Conservation (phyloP, 768 basidiomycete genomes). For the Mycena galopus region DNA sequence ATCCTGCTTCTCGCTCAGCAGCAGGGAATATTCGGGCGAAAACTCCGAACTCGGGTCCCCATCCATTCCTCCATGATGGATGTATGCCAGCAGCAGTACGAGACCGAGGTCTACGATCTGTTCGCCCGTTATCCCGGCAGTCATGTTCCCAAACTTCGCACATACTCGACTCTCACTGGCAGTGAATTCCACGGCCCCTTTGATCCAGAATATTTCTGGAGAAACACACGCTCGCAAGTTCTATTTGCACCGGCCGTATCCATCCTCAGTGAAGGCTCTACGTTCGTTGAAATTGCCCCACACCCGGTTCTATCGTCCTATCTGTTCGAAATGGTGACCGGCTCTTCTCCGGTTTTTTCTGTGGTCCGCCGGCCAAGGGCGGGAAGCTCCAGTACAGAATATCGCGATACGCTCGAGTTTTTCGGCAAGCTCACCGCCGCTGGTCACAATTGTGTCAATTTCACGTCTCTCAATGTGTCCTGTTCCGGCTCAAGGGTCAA, state of each 20-base stretch:
- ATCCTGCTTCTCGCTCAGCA: conserved; percentile 45
- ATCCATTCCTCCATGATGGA: conserved; percentile 58
- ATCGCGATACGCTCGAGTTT: conserved; percentile 33
- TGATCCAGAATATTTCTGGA: conserved; percentile 50
- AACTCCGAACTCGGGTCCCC: conserved; percentile 53
- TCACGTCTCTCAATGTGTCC: conserved; percentile 41
- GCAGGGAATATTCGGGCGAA: conserved; percentile 50
- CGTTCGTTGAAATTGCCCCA: conserved; percentile 48
- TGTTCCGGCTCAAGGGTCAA: neutral
- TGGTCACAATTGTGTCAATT: conserved; percentile 45
- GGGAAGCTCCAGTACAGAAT: conserved; percentile 32
- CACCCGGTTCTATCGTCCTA: conserved; percentile 50
- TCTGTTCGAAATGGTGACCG: conserved; percentile 32
- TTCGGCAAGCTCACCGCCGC: conserved; percentile 43
- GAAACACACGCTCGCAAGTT: conserved; percentile 46
- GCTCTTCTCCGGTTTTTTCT: conserved; percentile 2
- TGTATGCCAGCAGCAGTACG: conserved; percentile 48
- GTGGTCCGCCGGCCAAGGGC: conserved; percentile 39
- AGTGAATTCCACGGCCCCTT: conserved; percentile 27
- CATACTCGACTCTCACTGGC: conserved; percentile 55
- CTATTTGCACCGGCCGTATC: conserved; percentile 44
- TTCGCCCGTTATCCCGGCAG: conserved; percentile 49
- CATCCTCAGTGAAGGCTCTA: conserved; percentile 31
- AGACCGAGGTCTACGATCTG: conserved; percentile 43
- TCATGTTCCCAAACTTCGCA: conserved; percentile 43